These are phyloP conservation scores for Bremia lactucae DNA, from an alignment of 352 stramenopile species.

Conservation along the genomic window DNA sequence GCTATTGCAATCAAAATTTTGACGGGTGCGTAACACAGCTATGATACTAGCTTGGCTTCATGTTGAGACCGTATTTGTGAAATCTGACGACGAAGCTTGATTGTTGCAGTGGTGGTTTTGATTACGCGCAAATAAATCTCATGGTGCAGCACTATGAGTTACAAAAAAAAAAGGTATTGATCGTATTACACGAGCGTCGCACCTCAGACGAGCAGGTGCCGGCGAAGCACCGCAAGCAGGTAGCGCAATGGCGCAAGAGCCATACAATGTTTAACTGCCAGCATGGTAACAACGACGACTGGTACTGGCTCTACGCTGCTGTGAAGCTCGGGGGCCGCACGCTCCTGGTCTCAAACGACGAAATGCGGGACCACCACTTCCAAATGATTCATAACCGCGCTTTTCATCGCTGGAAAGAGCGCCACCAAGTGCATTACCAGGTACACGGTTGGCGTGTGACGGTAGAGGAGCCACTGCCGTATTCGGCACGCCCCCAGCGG, in stretches of 20 bases:
- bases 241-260: conserved; percentile 64
- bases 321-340: conserved; percentile 70
- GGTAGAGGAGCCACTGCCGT: conserved; percentile 46
- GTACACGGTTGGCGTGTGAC: conserved; percentile 37
- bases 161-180: conserved; percentile 81
- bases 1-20: conserved; percentile 97
- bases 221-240: conserved; percentile 45
- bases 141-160: conserved; percentile 87
- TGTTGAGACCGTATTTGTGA: conserved; percentile 10
- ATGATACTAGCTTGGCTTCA: too few species aligned
- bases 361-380: conserved; percentile 99
- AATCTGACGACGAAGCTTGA: neutral
- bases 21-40: conserved; percentile 36
- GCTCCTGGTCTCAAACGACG: conserved; percentile 95
- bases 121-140: conserved; percentile 93
- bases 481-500: conserved; percentile 47
- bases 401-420: conserved; percentile 96
- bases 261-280: conserved; percentile 89
- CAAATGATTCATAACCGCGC: conserved; percentile 93
- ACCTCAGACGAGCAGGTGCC: conserved; percentile 85
- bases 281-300: conserved; percentile 97
- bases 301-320: conserved; percentile 98
- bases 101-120: conserved; percentile 78
- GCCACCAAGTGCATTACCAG: conserved; percentile 91
- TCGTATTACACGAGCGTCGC: conserved; percentile 94